Evolutionary conservation across 331 rosid genomes (phyloP), one percentile per base, ranked within the genome.

Genomic region (Saraca asoca): DNA sequence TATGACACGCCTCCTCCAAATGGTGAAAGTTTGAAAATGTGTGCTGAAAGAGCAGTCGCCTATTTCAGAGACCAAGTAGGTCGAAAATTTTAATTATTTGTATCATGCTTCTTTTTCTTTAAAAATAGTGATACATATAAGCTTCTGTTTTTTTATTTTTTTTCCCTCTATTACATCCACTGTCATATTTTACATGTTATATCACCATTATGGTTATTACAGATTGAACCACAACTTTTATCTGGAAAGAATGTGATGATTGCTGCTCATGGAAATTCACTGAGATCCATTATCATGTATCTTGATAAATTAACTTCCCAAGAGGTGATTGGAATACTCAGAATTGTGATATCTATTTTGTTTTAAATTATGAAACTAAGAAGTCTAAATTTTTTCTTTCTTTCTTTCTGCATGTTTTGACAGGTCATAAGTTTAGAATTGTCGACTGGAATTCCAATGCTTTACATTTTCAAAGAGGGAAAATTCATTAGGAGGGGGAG

Each of bases 21-120:
- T 75, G 99, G 97, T 57, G 99, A 94, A 86, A 94, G 99, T 74
- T 86, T 94, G 92, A 96, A 94, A 79, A 90, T 94, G 99, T 94
- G 97, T 74, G 99, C 99, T 52, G 68, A 94, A 76, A 85, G 97
- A 82, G 99, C 97, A 15, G 99, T 94, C 81, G 99, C 97, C 70
- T 94, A 94, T 83, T 94, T 94, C 65, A 88, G 81, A 75, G 95
- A 90, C 37, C 84, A 85, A n/a, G 99, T 93, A 82, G 12, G 88
- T 71, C 66, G 24, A 62, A 60, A 24, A 45, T 33, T 20, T 33
- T 20, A 1, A 4, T 46, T 51, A 72, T 57, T 51, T 58, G 34
- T 17, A 10, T 31, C 16, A 18, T 53, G 0, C 16, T 51, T 57
- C 7, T 35, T 24, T 13, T 4, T 34, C 11, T 9, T 53, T 53